Conservation (phyloP, 108 stramenopile genomes). For the Nitzschia inconspicua region DNA sequence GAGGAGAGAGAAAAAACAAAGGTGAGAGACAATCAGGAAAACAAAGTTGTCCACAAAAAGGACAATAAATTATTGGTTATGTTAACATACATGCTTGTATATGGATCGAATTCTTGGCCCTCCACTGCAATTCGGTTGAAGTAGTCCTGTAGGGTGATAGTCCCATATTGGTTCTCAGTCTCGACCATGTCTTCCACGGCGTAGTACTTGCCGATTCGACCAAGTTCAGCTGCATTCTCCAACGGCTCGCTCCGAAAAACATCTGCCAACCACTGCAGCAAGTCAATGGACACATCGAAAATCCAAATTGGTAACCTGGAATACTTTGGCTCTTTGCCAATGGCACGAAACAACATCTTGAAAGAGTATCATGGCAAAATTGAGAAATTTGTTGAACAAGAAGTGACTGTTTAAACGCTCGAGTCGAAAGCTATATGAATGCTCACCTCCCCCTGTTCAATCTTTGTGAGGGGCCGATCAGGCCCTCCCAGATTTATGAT, state of each 20-base stretch:
- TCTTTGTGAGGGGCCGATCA: conserved; percentile 91
- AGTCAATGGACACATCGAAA: conserved; percentile 89
- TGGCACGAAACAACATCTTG: conserved; percentile 71
- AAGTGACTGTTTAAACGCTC: too few species aligned
- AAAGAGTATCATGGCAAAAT: background rate
- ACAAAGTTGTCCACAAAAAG: too few species aligned
- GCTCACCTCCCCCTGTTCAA: conserved; percentile 73
- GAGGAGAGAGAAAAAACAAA: too few species aligned
- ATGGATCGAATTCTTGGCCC: conserved; percentile 97
- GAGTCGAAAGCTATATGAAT: too few species aligned
- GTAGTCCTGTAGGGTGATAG: conserved; percentile 90
- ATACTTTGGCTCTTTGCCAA: conserved; percentile 85
- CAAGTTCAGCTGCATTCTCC: conserved; percentile 91
- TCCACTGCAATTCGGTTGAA: conserved; percentile 91
- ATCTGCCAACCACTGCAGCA: conserved; percentile 79
- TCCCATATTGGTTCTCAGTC: conserved; percentile 90
- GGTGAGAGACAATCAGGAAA: too few species aligned
- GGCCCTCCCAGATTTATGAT: conserved; percentile 91
- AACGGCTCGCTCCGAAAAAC: conserved; percentile 60
- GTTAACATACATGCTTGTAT: conserved; percentile 77
- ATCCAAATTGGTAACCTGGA: conserved; percentile 82
- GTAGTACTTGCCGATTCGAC: conserved; percentile 95
- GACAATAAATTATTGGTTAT: too few species aligned
- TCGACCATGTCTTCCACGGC: conserved; percentile 98
- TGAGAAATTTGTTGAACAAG: background rate